Evolutionary conservation across 164 flowering plant species (phyloP), one percentile per base, ranked within the genome.

Genomic region (Santalum album): DNA sequence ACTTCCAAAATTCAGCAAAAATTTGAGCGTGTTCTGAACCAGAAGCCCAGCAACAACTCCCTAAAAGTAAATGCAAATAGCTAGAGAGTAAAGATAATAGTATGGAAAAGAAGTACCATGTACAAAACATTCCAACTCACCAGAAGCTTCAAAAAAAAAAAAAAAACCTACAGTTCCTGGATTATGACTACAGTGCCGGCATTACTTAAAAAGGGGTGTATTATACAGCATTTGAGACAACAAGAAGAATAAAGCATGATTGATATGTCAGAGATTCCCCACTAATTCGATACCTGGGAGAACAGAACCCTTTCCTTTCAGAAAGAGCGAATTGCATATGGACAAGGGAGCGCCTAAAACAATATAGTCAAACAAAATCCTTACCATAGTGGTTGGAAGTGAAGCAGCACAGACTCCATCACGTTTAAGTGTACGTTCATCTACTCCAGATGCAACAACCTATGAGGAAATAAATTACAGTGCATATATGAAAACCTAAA

Each of bases 371-470:
- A 12, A 10, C 4, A 55, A 6, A 32, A 16, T 23, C 24, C 53
- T 69, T 72, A 89, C 98, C 98, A 92, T 92, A 36, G 98, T 92
- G 40, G 98, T 92, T 6, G 98, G 98, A 27, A 92, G 71, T 59
- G 98, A 92, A 58, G 98, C 98, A 65, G 98, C 98, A 70, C 98
- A 92, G 46, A 92, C 98, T 27, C 98, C 98, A 65, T 92, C 98
- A 66, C 98, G 92, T 74, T 92, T 92, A 24, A 92, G 86, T 18
- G 96, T 92, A 16, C 95, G 86, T 63, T 92, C 98, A 74, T 92
- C 98, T 18, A 92, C 74, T 48, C 98, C 98, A 57, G 98, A 92
- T 61, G 98, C 98, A 57, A 92, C 98, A 72, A 92, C 96, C 98
- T 92, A 55, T 44, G n/a, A 56, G 59, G 23, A 52, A n/a, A 40